These are phyloP conservation scores for Rhodotorula sp. DNA, from an alignment of 1,284 basidiomycete genomes.

Conservation along the genomic window DNA sequence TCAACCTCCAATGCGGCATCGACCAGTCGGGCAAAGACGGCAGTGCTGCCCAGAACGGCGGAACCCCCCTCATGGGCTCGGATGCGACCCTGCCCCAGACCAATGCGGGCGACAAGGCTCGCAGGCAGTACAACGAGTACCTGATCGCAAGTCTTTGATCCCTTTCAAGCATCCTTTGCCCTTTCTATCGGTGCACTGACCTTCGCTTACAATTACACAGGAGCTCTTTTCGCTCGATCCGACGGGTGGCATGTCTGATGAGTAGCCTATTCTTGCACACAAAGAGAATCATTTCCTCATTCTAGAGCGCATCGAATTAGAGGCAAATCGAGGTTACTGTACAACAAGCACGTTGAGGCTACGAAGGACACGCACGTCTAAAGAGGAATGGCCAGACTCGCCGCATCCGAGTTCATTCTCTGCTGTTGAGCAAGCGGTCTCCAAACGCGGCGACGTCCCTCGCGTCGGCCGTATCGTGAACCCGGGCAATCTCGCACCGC, in stretches of 20 bases:
- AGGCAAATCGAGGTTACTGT: background rate
- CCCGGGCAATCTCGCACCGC: slow-evolving; percentile 66
- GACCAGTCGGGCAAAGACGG: slow-evolving; percentile 53
- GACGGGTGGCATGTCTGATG: slow-evolving; percentile 19
- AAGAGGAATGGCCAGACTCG: no score
- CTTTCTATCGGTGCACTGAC: background rate
- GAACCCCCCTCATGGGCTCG: background rate
- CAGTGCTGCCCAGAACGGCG: background rate
- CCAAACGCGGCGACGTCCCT: slow-evolving; percentile 60
- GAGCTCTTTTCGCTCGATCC: slow-evolving; percentile 33
- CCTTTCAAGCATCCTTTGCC: background rate
- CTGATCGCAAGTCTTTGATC: slow-evolving; percentile 19
- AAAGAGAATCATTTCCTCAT: background rate
- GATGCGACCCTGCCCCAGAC: slow-evolving; percentile 2
- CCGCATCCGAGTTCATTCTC: background rate
- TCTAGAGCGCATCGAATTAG: no score
- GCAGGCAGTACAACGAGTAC: slow-evolving; percentile 29
- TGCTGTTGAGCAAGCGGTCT: slow-evolving; percentile 48
- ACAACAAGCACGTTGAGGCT: slow-evolving; percentile 19
- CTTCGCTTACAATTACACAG: background rate
- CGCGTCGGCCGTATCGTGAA: slow-evolving; percentile 78
- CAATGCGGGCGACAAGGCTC: slow-evolving; percentile 12
- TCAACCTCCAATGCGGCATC: slow-evolving; percentile 80
- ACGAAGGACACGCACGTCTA: no score
- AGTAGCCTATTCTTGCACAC: background rate